Evolutionary conservation across 1,139 yeast genomes (phyloP), one percentile per base, ranked within the genome.

Genomic region (Pichia sp.): DNA sequence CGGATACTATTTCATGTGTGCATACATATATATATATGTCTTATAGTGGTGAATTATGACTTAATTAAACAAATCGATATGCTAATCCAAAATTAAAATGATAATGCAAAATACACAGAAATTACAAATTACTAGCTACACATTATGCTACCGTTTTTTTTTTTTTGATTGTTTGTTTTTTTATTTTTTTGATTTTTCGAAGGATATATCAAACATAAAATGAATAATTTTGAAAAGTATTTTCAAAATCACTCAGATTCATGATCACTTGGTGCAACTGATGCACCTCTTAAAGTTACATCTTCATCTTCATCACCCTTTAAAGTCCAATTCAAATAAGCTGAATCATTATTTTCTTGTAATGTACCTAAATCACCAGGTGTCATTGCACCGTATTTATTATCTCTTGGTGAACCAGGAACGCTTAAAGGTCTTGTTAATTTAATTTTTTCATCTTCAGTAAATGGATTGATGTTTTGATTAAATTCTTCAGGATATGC

Each of bases 301-400:
- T 70, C 71, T 41, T 61, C 67, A 30, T 59, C 58, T 40, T 62
- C 63, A 30, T 53, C 63, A 22, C 57, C 74, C 29, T 87, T 85
- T 52, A 90, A 72, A 55, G 74, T 80, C 77, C 94, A 92, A 10
- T 82, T 80, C 47, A 81, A 70, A 62, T 87, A 92, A 53, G 82
- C 80, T 45, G 87, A 74, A 60, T 82, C 85, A 47, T 76, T 76
- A 35, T 87, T 87, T 63, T 92, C 98, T 65, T 87, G 97, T 57
- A 92, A 71, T 11, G 96, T 82, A n/a, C 97, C 98, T 55, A 92
- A 75, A 64, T 92, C 97, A 41, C 98, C 98, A 0, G 98, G 98
- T 2, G 98, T 92, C 95, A 87, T 89, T 55, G 79, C 67, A 20
- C 87, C 82, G 33, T 74, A 72, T 33, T 78, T 68, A 27, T 31